A percentile compares a stretch with the other conserved stretches of the same genome.
phyloP scores from a whole-genome alignment of 768 basidiomycete genomes.

The Favolaschia claudopus region DNA sequence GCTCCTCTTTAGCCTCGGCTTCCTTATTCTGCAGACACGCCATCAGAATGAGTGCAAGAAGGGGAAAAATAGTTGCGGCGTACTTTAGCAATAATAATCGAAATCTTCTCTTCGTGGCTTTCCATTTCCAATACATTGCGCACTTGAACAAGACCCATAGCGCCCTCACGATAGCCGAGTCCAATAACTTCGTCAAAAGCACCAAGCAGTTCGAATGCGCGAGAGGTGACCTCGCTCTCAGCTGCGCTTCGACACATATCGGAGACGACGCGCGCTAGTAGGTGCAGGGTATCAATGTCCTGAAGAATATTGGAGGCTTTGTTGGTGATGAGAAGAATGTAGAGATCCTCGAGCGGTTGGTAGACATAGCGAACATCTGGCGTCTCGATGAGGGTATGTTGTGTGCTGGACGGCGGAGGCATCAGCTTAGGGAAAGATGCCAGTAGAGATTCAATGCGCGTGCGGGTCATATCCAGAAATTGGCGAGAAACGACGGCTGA shows the following conservation, averaged over 20 bases:
- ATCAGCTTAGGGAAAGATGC: constrained; percentile 98
- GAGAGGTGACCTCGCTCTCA: constrained; percentile 88
- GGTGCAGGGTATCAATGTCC: constrained; percentile 95
- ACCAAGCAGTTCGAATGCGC: constrained; percentile 91
- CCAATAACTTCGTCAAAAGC: constrained; percentile 98
- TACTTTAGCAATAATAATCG: constrained; percentile 96
- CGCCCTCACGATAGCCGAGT: constrained; percentile 79
- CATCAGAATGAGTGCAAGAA: neutral
- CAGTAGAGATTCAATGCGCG: constrained; percentile 93
- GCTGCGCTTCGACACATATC: constrained; percentile 88
- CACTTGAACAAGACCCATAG: constrained; percentile 81
- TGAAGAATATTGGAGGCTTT: constrained; percentile 99
- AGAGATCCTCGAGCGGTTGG: constrained; percentile 95
- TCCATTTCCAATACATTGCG: constrained; percentile 87
- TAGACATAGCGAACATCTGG: constrained; percentile 96
- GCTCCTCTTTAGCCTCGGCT: constrained; percentile 98
- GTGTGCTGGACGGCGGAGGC: constrained; percentile 76
- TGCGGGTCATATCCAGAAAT: constrained; percentile 91
- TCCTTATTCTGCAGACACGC: constrained; percentile 83
- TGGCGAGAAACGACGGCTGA: constrained; percentile 95
- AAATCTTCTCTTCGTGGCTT: constrained; percentile 93
- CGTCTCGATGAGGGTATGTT: constrained; percentile 97
- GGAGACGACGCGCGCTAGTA: constrained; percentile 92
- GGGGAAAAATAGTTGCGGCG: constrained; percentile 33
- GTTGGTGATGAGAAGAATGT: constrained; percentile 97